Conservation (phyloP, 1,139 yeast species). For the Taphrina communis region DNA sequence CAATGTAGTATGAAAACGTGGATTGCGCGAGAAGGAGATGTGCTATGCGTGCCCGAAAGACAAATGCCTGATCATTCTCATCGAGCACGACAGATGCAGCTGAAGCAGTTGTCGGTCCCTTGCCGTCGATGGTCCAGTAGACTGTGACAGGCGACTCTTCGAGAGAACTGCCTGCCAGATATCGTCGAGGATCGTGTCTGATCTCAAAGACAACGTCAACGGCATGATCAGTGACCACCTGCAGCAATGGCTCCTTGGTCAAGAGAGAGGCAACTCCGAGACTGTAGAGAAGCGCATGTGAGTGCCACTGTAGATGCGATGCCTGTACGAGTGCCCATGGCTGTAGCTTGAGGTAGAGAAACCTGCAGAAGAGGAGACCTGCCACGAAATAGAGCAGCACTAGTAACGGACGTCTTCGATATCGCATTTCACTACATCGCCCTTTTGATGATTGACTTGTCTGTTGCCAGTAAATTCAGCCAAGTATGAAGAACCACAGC, state of each 20-base stretch:
- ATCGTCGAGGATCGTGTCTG: slow-evolving; percentile 24
- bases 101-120: background rate
- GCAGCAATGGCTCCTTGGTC: slow-evolving; percentile 33
- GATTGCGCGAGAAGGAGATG: slow-evolving; percentile 1
- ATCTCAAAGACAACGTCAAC: slow-evolving; percentile 31
- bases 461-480: background rate
- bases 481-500: background rate
- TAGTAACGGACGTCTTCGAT: slow-evolving; percentile 5
- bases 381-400: slow-evolving; percentile 8
- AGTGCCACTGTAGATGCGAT: slow-evolving; percentile 20
- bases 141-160: slow-evolving; percentile 7
- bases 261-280: slow-evolving; percentile 7
- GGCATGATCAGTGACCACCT: slow-evolving; percentile 21
- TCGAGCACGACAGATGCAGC: background rate
- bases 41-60: slow-evolving; percentile 28
- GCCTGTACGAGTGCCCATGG: slow-evolving; percentile 13
- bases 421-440: slow-evolving; percentile 5
- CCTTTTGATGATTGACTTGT: no score
- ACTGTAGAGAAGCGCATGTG: slow-evolving; percentile 18
- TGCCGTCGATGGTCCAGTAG: background rate
- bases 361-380: slow-evolving; percentile 5
- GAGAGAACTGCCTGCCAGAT: background rate
- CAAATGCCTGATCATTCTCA: slow-evolving; percentile 11
- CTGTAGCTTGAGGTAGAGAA: background rate
- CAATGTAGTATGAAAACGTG: slow-evolving; percentile 1